Conservation (phyloP, 1,139 yeast genomes). For the Kurtzmaniella quercitrusa region DNA sequence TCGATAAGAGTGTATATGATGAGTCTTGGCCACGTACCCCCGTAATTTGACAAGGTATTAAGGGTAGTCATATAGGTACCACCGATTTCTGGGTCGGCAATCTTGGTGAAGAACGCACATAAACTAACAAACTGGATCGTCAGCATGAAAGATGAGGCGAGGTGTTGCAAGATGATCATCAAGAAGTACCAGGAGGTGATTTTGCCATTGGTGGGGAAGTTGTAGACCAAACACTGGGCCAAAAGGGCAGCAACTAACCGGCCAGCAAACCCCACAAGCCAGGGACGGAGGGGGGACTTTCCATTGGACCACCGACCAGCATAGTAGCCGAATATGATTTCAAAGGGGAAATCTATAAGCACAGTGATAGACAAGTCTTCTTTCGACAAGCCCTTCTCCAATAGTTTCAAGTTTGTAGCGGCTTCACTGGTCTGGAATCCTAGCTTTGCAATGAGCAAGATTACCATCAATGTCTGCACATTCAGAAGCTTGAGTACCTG, state of each 20-base stretch:
- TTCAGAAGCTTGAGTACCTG: conserved; percentile 72
- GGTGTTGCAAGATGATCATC: conserved; percentile 73
- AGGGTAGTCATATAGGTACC: conserved; percentile 97
- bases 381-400: conserved; percentile 91
- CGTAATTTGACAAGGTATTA: conserved; percentile 86
- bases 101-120: conserved; percentile 90
- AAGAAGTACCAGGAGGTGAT: conserved; percentile 50
- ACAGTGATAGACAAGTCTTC: conserved; percentile 94
- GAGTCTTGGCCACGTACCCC: conserved; percentile 96
- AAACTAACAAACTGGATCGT: conserved; percentile 94
- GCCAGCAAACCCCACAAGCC: conserved; percentile 90
- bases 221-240: conserved; percentile 70
- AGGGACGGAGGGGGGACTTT: conserved; percentile 67
- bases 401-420: conserved; percentile 83
- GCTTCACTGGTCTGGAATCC: conserved; percentile 97
- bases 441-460: conserved; percentile 77
- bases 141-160: conserved; percentile 85
- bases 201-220: conserved; percentile 61
- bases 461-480: conserved; percentile 67
- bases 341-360: conserved; percentile 92
- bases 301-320: conserved; percentile 95
- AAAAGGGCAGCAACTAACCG: conserved; percentile 69
- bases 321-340: conserved; percentile 88
- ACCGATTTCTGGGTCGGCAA: conserved; percentile 93
- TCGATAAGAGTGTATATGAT: conserved; percentile 78